Conservation (phyloP, 2,329 filamentous ascomycete genomes). For the Volutella citrinella region DNA sequence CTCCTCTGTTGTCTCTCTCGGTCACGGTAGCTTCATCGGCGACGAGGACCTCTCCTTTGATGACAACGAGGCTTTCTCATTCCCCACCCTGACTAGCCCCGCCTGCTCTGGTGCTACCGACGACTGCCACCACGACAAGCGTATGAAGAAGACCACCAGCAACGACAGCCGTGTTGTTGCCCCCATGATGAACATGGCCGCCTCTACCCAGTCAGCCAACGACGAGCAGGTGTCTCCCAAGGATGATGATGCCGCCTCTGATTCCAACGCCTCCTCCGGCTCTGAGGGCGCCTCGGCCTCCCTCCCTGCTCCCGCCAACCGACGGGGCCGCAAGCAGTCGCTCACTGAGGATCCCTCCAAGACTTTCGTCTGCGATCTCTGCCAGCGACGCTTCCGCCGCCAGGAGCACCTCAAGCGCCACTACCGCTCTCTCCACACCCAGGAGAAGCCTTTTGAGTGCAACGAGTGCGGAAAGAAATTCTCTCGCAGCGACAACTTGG, state of each 20-base stretch:
- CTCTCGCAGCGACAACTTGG: slow-evolving; percentile 94
- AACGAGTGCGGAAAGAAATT: slow-evolving; percentile 99
- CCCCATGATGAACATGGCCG: slow-evolving; percentile 42
- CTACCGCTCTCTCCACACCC: slow-evolving; percentile 95
- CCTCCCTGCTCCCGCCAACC: slow-evolving; percentile 65
- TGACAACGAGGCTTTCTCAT: slow-evolving; percentile 60
- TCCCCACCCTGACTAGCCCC: slow-evolving; percentile 62
- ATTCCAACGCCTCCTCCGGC: slow-evolving; percentile 38
- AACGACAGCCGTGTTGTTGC: slow-evolving; percentile 36
- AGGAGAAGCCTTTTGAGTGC: slow-evolving; percentile 98
- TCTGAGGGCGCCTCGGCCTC: slow-evolving; percentile 43
- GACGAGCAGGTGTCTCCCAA: slow-evolving; percentile 35
- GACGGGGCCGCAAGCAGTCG: slow-evolving; percentile 96
- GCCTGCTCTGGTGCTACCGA: slow-evolving; percentile 38
- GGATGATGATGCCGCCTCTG: slow-evolving; percentile 34
- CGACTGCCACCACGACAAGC: slow-evolving; percentile 55
- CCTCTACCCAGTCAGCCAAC: slow-evolving; percentile 32
- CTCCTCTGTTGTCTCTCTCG: slow-evolving; percentile 64
- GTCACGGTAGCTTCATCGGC: slow-evolving; percentile 75
- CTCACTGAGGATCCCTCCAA: slow-evolving; percentile 96
- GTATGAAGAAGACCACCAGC: slow-evolving; percentile 51
- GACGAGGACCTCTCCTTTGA: slow-evolving; percentile 76
- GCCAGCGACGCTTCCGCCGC: slow-evolving; percentile 94
- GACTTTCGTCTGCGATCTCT: slow-evolving; percentile 95
- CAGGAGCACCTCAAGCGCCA: slow-evolving; percentile 99